Base-by-base conservation (phyloP, 108 stramenopile species). In the Halocafeteria seosinensis region DNA sequence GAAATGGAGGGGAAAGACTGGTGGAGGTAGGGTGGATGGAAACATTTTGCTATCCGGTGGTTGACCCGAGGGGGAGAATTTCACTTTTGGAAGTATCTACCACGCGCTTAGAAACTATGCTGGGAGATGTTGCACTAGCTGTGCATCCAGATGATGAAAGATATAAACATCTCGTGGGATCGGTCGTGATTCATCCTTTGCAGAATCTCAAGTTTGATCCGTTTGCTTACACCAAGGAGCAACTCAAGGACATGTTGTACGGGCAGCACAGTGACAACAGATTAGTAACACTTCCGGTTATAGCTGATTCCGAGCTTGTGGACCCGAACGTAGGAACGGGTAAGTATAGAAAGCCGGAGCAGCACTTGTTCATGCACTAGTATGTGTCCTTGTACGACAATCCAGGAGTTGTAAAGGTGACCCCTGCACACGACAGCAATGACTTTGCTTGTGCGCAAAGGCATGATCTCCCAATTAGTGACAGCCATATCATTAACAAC, bases 321-420 rank as follows among this genome's bases (percentile, higher is more conserved):
- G 93, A 95, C 69, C 80, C 83, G 74, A 88, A 85, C 64, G 89
- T 89, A 62, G 93, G 93, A 34, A 89, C 93, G 21, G 93, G 93
- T n/a, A n/a, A n/a, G n/a, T n/a, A n/a, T n/a, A n/a, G n/a, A n/a
- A n/a, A n/a, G n/a, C n/a, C n/a, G n/a, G n/a, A n/a, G n/a, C n/a
- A n/a, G n/a, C n/a, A n/a, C n/a, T n/a, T n/a, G n/a, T n/a, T n/a
- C n/a, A n/a, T n/a, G n/a, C n/a, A n/a, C n/a, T n/a, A n/a, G n/a
- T n/a, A n/a, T n/a, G n/a, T n/a, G n/a, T n/a, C n/a, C n/a, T n/a
- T n/a, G n/a, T n/a, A n/a, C n/a, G n/a, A n/a, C n/a, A n/a, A n/a
- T n/a, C n/a, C n/a, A n/a, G n/a, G n/a, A n/a, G 93, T 89, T 0
- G 75, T 95, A 32, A 95, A 95, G 70, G 89, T 95, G 64, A 91